Evolutionary conservation across 495 filamentous ascomycete genomes (phyloP).

Genomic region (Tuber magnatum): DNA sequence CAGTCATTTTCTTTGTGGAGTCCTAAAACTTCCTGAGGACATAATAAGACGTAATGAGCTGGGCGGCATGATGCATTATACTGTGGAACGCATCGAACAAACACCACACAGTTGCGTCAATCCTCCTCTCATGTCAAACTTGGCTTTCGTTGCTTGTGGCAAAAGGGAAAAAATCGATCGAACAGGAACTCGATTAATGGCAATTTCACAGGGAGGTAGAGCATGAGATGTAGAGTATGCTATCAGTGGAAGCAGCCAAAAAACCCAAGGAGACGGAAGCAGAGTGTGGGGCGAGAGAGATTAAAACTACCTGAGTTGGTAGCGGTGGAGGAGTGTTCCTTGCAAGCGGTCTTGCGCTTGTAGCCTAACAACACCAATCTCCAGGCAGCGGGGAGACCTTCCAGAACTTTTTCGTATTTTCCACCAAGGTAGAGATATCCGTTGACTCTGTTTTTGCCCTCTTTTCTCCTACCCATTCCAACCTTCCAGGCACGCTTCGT

Average conservation of each 20-base stretch:
- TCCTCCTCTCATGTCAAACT: not conserved
- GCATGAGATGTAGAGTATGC: not conserved
- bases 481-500: not conserved
- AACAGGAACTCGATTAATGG: not conserved
- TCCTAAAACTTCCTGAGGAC: not conserved
- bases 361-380: not conserved
- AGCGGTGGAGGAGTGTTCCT: too few relatives aligned
- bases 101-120: not conserved
- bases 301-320: not conserved
- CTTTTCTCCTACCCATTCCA: too few relatives aligned
- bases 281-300: not conserved
- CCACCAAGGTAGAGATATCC: not conserved
- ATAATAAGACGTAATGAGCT: not conserved
- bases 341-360: too few relatives aligned
- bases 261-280: too few relatives aligned
- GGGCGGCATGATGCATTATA: not conserved
- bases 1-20: not conserved
- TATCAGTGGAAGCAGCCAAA: not conserved
- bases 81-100: not conserved
- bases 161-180: not conserved
- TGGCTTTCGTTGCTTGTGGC: not conserved
- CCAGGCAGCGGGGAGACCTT: not conserved
- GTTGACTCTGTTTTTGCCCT: not conserved
- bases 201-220: not conserved
- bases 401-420: not conserved